A percentile compares a stretch with the other conserved stretches of the same genome.
Evolutionary conservation across 768 basidiomycete species (phyloP).

Genomic region (Tulasnella sp.): DNA sequence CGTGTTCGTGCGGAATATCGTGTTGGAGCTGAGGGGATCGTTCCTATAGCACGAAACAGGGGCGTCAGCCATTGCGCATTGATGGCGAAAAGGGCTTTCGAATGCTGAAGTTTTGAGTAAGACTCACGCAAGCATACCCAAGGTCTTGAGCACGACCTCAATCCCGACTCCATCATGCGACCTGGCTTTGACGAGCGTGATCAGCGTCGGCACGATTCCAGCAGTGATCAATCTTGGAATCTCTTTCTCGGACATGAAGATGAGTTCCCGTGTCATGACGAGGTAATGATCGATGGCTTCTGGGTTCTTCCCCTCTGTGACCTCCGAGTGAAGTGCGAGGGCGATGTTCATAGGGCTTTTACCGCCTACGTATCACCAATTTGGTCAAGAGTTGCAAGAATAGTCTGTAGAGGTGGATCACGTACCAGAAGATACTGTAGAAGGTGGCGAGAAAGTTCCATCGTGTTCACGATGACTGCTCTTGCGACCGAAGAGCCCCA

Average conservation of each 20-base stretch:
- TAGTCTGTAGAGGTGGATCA: too few relatives aligned
- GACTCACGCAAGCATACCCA: slow-evolving; percentile 13
- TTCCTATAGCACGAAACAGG: neutral
- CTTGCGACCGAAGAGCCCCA: too few relatives aligned
- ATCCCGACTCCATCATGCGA: slow-evolving; percentile 6
- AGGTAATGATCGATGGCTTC: slow-evolving; percentile 15
- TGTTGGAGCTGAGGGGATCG: slow-evolving; percentile 16
- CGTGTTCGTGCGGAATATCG: slow-evolving; percentile 12
- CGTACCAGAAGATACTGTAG: too few relatives aligned
- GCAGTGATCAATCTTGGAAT: slow-evolving; percentile 13
- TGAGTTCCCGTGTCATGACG: neutral
- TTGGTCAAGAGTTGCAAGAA: too few relatives aligned
- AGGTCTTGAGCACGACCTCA: slow-evolving; percentile 11
- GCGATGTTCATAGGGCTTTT: slow-evolving; percentile 5
- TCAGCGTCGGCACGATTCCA: slow-evolving; percentile 12
- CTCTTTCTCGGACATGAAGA: slow-evolving; percentile 2
- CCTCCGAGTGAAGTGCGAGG: slow-evolving; percentile 10
- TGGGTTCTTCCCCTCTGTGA: slow-evolving; percentile 2
- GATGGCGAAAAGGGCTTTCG: too few relatives aligned
- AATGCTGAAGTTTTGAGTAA: too few relatives aligned
- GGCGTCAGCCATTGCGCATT: too few relatives aligned
- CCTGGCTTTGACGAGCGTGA: slow-evolving; percentile 5
- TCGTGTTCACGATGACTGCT: too few relatives aligned
- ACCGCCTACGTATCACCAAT: neutral
- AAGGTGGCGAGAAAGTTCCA: too few relatives aligned